These are phyloP conservation scores for Onygenales sp. DNA, from an alignment of 2,329 filamentous ascomycete genomes.

Conservation along the genomic window DNA sequence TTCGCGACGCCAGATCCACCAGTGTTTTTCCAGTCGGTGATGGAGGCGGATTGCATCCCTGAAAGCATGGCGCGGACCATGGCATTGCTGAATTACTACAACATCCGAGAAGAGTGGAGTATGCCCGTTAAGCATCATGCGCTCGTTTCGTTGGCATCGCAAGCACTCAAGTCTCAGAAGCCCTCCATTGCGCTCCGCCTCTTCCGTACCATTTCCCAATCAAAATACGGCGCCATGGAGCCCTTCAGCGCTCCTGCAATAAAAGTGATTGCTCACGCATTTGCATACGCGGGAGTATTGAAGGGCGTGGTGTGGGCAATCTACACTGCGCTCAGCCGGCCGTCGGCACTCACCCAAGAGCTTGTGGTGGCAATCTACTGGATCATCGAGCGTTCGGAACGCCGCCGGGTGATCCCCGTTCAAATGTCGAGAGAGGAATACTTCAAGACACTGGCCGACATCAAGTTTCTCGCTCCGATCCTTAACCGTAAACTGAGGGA, in stretches of 20 bases:
- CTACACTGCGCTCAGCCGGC: constrained; percentile 26
- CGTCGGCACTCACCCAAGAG: constrained; percentile 20
- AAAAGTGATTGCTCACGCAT: constrained; percentile 30
- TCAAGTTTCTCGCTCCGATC: no score
- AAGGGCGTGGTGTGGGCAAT: constrained; percentile 33
- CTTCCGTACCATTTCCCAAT: constrained; percentile 27
- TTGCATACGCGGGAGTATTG: constrained; percentile 18
- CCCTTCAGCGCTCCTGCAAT: constrained; percentile 29
- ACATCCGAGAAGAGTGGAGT: constrained; percentile 21
- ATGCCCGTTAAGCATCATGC: constrained; percentile 28
- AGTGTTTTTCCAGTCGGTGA: constrained; percentile 27
- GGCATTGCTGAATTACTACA: constrained; percentile 31
- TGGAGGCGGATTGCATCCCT: constrained; percentile 13
- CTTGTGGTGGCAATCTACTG: constrained; percentile 26
- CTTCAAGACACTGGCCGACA: no score
- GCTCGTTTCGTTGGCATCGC: constrained; percentile 19
- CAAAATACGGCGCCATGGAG: constrained; percentile 23
- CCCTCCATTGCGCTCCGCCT: constrained; percentile 23
- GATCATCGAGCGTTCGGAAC: constrained; percentile 14
- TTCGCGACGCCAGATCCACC: constrained; percentile 19
- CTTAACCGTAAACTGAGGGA: no score
- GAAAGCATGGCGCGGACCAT: constrained; percentile 23
- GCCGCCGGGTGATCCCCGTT: background rate
- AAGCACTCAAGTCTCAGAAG: constrained; percentile 18
- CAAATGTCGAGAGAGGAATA: no score